phyloP scores from a whole-genome alignment of 176 grass and related monocot genomes.

The Poa pratensis region DNA sequence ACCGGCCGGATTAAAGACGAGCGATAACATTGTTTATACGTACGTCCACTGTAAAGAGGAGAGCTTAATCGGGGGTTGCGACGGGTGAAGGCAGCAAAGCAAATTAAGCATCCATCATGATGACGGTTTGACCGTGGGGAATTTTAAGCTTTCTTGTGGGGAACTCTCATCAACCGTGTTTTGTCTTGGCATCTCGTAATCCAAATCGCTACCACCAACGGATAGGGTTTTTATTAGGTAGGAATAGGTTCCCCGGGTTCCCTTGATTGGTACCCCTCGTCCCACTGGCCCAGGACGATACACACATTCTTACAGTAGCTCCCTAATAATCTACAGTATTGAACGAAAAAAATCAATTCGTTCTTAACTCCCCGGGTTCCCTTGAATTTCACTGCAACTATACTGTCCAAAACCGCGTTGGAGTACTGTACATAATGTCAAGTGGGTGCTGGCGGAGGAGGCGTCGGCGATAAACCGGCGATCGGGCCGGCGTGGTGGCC shows the following conservation, averaged over 20 bases:
- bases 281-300: too few species aligned
- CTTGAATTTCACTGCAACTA: too few species aligned
- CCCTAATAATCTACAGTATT: too few species aligned
- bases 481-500: not conserved
- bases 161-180: slow-evolving; percentile 44
- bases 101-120: slow-evolving; percentile 17
- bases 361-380: too few species aligned
- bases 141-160: slow-evolving; percentile 30
- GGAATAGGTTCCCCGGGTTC: slow-evolving; percentile 42
- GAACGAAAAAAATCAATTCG: too few species aligned
- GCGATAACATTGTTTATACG: slow-evolving; percentile 43
- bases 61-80: not conserved
- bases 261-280: not conserved
- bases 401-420: too few species aligned
- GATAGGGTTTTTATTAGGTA: slow-evolving; percentile 42
- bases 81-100: not conserved
- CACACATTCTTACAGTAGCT: too few species aligned
- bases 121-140: slow-evolving; percentile 37
- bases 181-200: slow-evolving; percentile 32
- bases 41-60: not conserved
- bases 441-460: not conserved
- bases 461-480: slow-evolving; percentile 32
- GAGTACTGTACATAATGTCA: not conserved
- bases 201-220: not conserved
- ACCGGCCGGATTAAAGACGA: not conserved